phyloP scores from a whole-genome alignment of 2,329 filamentous ascomycete species.

The Triangularia verruculosa region DNA sequence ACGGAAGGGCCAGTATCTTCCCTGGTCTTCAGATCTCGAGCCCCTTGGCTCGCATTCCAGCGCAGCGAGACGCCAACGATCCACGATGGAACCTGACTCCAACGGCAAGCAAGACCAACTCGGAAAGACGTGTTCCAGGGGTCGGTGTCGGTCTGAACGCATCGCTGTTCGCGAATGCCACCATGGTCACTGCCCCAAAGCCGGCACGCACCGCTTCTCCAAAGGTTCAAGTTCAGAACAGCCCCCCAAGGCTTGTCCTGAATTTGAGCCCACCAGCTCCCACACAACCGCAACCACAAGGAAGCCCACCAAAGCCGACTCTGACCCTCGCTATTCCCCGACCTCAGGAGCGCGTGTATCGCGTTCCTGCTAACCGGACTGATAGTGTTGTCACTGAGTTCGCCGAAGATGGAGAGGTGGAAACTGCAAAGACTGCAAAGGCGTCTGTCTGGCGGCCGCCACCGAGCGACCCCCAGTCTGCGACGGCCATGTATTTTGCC shows the following conservation, averaged over 20 bases:
- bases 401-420: constrained; percentile 46
- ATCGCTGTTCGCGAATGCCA: neutral
- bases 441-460: constrained; percentile 49
- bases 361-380: constrained; percentile 21
- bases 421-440: constrained; percentile 37
- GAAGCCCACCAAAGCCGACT: constrained; percentile 37
- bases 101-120: neutral
- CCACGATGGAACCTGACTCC: neutral
- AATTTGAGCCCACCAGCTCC: constrained; percentile 12
- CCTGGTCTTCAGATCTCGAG: constrained; percentile 41
- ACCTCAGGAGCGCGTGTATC: constrained; percentile 9
- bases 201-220: constrained; percentile 7
- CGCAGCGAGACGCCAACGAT: neutral
- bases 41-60: constrained; percentile 35
- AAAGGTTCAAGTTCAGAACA: neutral
- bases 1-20: constrained; percentile 22
- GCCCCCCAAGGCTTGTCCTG: constrained; percentile 23
- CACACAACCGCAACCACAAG: constrained; percentile 11
- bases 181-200: constrained; percentile 17
- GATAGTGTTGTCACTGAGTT: constrained; percentile 52
- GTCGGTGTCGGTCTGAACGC: constrained; percentile 1
- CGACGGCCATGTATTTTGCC: constrained; percentile 48
- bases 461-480: constrained; percentile 43
- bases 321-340: constrained; percentile 41
- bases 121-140: neutral